phyloP scores from a whole-genome alignment of 805 yeast genomes.

The Starmerella asiatica region DNA sequence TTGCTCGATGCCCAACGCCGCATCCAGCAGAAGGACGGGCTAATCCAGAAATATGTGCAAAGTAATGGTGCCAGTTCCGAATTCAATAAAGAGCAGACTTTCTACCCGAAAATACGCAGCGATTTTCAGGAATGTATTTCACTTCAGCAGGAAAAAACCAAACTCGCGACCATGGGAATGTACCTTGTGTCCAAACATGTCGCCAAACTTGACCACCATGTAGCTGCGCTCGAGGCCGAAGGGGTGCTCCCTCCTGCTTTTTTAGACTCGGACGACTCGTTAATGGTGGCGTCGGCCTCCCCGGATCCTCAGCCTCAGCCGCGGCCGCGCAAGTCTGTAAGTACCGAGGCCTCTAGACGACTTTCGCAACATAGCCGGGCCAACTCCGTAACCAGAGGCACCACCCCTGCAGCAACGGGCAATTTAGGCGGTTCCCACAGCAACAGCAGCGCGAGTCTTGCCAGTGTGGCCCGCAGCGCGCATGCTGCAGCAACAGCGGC shows the following conservation, averaged over 20 bases:
- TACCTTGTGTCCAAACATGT: conserved; percentile 66
- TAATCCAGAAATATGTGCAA: conserved; percentile 66
- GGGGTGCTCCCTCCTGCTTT: conserved; percentile 50
- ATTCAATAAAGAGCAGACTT: conserved; percentile 65
- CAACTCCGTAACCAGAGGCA: background rate
- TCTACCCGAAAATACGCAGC: conserved; percentile 52
- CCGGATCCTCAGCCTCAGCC: conserved; percentile 14
- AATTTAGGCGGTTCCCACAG: background rate
- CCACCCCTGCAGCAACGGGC: background rate
- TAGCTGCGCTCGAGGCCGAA: conserved; percentile 56
- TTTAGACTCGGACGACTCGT: conserved; percentile 13
- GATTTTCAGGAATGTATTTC: conserved; percentile 47
- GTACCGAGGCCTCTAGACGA: conserved; percentile 4
- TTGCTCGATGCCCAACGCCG: conserved; percentile 53
- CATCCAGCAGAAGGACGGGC: conserved; percentile 59
- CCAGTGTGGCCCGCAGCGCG: background rate
- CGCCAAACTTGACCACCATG: conserved; percentile 56
- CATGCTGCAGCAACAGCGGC: background rate
- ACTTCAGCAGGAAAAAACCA: conserved; percentile 64
- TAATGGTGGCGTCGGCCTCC: conserved; percentile 2
- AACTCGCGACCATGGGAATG: conserved; percentile 71
- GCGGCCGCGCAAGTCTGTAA: conserved; percentile 3
- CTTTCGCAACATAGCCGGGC: conserved; percentile 1
- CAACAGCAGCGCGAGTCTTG: background rate
- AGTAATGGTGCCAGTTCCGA: conserved; percentile 69